Percentiles rank a stretch among this genome's conserved stretches.
phyloP scores from a whole-genome alignment of 192 early-diverging fungal species.

The Umbelopsis sp. region DNA sequence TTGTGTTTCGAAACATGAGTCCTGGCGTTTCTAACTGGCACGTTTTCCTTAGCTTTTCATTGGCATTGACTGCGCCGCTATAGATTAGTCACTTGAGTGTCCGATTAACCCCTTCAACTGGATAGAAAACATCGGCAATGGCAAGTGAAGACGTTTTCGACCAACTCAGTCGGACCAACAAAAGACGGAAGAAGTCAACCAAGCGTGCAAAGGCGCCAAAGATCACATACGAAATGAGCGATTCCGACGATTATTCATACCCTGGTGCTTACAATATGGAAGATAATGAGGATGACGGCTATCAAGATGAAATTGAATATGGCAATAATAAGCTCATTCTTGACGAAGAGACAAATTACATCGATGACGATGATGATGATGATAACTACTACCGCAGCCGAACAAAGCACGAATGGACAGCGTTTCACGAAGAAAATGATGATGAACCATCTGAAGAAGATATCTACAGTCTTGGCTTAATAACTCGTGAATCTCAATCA shows the following conservation, averaged over 20 bases:
- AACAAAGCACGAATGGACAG: not conserved
- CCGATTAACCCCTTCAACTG: too few relatives aligned
- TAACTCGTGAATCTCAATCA: not conserved
- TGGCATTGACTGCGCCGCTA: not conserved
- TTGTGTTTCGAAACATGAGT: too few relatives aligned
- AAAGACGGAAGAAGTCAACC: not conserved
- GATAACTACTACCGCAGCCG: not conserved
- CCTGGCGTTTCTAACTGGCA: too few relatives aligned
- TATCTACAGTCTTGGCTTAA: constrained; percentile 6
- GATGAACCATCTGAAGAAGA: not conserved
- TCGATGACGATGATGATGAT: not conserved
- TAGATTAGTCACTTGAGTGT: not conserved
- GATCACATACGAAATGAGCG: not conserved
- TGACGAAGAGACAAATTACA: not conserved
- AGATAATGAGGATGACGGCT: constrained; percentile 2
- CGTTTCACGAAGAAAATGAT: not conserved
- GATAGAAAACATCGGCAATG: not conserved
- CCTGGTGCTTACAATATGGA: constrained; percentile 5
- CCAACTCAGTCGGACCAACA: constrained; percentile 14
- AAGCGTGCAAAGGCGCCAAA: not conserved
- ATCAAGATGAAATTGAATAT: constrained; percentile 13
- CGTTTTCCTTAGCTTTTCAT: too few relatives aligned
- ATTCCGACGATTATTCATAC: constrained; percentile 10
- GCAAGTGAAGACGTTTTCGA: constrained; percentile 22
- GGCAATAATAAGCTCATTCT: constrained; percentile 3